Evolutionary conservation across 1,284 basidiomycete genomes (phyloP).

Genomic region (Kwoniella shivajii): DNA sequence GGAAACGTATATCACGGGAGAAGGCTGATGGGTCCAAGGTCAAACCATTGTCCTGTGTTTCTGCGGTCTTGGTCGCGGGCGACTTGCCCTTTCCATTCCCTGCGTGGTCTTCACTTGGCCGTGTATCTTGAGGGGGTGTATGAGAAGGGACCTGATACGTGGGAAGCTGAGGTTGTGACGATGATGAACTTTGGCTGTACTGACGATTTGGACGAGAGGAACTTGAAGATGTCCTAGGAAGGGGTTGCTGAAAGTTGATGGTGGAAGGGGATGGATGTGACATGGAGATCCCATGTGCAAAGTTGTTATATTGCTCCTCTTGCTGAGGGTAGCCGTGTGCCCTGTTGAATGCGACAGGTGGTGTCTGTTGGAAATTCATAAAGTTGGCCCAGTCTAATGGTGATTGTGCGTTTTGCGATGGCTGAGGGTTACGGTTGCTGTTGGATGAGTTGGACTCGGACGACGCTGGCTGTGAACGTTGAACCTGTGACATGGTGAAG

Average conservation of each 20-base stretch:
- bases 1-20: slow-evolving; percentile 47
- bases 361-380: slow-evolving; percentile 42
- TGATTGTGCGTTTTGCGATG: slow-evolving; percentile 19
- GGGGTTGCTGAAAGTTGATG: slow-evolving; percentile 26
- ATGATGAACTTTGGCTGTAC: slow-evolving; percentile 11
- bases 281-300: slow-evolving; percentile 32
- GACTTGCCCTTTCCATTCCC: slow-evolving; percentile 25
- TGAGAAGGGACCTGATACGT: slow-evolving; percentile 7
- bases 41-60: slow-evolving; percentile 26
- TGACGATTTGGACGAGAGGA: slow-evolving; percentile 14
- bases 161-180: slow-evolving; percentile 13
- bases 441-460: slow-evolving; percentile 3
- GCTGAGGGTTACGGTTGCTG: neutral
- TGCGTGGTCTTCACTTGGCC: neutral
- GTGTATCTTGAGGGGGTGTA: slow-evolving; percentile 6
- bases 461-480: neutral
- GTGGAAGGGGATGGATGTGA: slow-evolving; percentile 11
- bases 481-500: slow-evolving; percentile 2
- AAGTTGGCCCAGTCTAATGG: slow-evolving; percentile 45
- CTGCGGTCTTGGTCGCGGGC: slow-evolving; percentile 11
- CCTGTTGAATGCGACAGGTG: slow-evolving; percentile 21
- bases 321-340: slow-evolving; percentile 2
- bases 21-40: slow-evolving; percentile 45
- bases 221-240: slow-evolving; percentile 8
- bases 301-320: slow-evolving; percentile 21